Percentiles rank a stretch among this genome's conserved stretches.
phyloP scores from a whole-genome alignment of 768 basidiomycete genomes.

The Russula sp. region DNA sequence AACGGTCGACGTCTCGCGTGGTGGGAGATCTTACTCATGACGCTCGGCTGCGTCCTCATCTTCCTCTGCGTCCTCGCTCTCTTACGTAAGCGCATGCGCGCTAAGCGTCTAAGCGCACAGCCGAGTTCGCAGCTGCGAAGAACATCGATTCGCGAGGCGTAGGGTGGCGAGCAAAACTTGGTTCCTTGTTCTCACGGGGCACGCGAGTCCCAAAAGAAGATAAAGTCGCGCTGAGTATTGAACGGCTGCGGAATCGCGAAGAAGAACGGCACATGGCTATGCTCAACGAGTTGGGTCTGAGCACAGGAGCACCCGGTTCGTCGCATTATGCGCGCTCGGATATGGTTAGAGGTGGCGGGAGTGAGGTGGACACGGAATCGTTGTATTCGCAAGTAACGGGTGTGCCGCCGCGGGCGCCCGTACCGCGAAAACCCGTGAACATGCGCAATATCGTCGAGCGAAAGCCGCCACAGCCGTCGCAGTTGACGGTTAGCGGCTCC shows the following conservation, averaged over 20 bases:
- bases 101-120: constrained; percentile 64
- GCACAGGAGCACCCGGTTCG: constrained; percentile 3
- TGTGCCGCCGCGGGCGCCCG: constrained; percentile 54
- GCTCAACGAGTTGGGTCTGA: constrained; percentile 33
- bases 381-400: constrained; percentile 73
- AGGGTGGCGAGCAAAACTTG: constrained; percentile 55
- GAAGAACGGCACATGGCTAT: constrained; percentile 48
- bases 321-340: constrained; percentile 10
- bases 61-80: constrained; percentile 61
- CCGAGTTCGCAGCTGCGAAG: constrained; percentile 60
- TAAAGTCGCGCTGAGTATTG: constrained; percentile 33
- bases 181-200: constrained; percentile 51
- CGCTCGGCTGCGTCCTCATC: constrained; percentile 76
- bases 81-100: constrained; percentile 69
- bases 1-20: constrained; percentile 47
- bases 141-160: constrained; percentile 45
- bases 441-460: constrained; percentile 36
- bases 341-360: background rate
- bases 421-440: constrained; percentile 69
- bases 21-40: constrained; percentile 87
- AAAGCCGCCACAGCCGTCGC: constrained; percentile 35
- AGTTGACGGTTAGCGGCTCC: too few species aligned
- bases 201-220: constrained; percentile 25
- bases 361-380: constrained; percentile 45
- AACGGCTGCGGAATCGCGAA: constrained; percentile 50